Evolutionary conservation across 805 yeast genomes (phyloP), one percentile per base, ranked within the genome.

Genomic region (Saccharomyces eubayanus): DNA sequence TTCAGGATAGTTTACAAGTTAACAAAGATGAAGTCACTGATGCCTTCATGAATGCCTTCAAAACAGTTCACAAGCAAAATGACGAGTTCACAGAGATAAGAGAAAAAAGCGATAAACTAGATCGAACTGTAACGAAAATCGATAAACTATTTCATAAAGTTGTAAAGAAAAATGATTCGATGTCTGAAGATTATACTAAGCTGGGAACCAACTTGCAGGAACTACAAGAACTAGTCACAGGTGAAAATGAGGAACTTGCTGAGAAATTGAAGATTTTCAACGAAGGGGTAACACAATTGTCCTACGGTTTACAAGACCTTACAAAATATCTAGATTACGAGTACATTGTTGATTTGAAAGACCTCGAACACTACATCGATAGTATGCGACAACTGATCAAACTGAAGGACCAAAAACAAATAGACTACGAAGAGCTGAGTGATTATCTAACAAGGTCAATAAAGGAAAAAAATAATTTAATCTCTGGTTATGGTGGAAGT

Each of bases 31-130:
- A 88, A 12, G 77, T 92, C n/a, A 84, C 96, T 0, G 99, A 92
- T 65, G 85, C 87, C 2, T 83, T 94, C 46, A 87, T 92, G 85
- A 92, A 92, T 65, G 96, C 96, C n/a, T 89, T 92, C 64, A 85
- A 92, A 53, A 84, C 88, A 49, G 84, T 85, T 5, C 74, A 78
- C 49, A 71, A 75, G 50, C 88, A 84, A 62, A 82, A 80, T 57
- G 82, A 85, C 47, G 97, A 89, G 63, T 89, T 92, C 61, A 76
- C 84, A 50, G 94, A 86, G 59, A 89, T 92, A 46, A 83, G 82
- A 59, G 96, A 89, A 61, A 82, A 87, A 58, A 80, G 91, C 21
- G 88, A 87, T 61, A 88, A 89, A 67, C 73, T 92, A 53, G 94
- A 89, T 64, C 96, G 89, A 58, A 91, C 90, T 66, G 75, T 94